Evolutionary conservation across 306 rosid genomes (phyloP).

Genomic region (Betula pendula): DNA sequence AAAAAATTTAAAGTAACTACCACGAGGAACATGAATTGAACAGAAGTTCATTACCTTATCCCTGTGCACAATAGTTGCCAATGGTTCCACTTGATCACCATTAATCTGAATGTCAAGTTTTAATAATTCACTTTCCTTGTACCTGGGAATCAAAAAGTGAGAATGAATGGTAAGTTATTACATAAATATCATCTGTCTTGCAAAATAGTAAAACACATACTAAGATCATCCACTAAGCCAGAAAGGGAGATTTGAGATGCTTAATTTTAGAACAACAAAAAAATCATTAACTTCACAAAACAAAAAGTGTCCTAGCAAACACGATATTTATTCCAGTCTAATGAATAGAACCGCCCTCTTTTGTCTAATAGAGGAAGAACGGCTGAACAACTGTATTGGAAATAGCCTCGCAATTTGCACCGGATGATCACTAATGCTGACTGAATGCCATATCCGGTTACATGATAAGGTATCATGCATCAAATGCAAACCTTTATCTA

Average conservation of each 20-base stretch:
- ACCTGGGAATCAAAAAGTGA: constrained; percentile 44
- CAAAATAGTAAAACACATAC: neutral
- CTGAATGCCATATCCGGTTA: neutral
- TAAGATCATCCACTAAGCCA: neutral
- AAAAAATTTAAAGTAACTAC: neutral
- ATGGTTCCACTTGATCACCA: constrained; percentile 84
- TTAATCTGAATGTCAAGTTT: constrained; percentile 88
- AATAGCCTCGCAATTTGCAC: neutral
- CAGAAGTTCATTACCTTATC: constrained; percentile 56
- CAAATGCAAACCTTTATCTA: neutral
- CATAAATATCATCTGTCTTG: neutral
- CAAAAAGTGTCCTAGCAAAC: constrained; percentile 14
- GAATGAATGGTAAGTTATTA: constrained; percentile 12
- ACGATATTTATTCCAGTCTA: neutral
- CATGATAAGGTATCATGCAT: neutral
- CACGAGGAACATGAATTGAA: neutral
- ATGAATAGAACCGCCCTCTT: constrained; percentile 1
- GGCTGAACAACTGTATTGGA: neutral
- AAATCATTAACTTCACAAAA: constrained; percentile 1
- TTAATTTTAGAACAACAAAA: neutral
- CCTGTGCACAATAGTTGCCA: constrained; percentile 82
- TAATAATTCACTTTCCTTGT: constrained; percentile 69
- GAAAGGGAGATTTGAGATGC: neutral
- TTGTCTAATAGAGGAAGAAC: neutral
- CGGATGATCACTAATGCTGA: neutral